Percentiles rank a stretch among this genome's conserved stretches.
Evolutionary conservation across 2,329 filamentous ascomycete genomes (phyloP).

Genomic region (Epichloe gansuensis): DNA sequence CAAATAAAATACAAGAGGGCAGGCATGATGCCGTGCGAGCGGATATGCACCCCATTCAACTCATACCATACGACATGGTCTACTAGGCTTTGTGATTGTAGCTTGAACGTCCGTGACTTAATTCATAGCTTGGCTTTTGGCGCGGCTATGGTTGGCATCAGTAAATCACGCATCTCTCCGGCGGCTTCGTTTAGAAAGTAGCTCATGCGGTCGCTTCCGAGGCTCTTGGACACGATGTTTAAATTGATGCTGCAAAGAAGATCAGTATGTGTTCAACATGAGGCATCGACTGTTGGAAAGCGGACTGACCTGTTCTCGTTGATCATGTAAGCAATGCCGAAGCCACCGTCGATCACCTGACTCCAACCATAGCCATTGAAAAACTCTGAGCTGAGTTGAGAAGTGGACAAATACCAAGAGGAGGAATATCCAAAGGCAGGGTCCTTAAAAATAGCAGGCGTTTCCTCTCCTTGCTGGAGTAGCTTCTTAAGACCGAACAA

Average conservation of each 20-base stretch:
- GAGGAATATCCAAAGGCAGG: conserved; percentile 72
- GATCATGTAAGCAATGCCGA: conserved; percentile 99
- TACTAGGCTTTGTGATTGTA: neutral
- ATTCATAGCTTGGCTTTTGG: conserved; percentile 77
- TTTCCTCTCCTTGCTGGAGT: conserved; percentile 62
- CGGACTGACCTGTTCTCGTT: conserved; percentile 77
- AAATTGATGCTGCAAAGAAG: conserved; percentile 67
- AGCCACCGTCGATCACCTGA: conserved; percentile 91
- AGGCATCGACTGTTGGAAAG: no score
- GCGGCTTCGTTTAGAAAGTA: conserved; percentile 93
- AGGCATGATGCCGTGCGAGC: neutral
- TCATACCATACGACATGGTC: neutral
- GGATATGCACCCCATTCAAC: neutral
- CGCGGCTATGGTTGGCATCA: conserved; percentile 64
- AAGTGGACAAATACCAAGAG: conserved; percentile 81
- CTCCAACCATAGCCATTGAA: conserved; percentile 99
- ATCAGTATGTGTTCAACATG: conserved; percentile 2
- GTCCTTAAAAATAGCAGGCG: conserved; percentile 77
- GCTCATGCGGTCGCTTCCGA: conserved; percentile 87
- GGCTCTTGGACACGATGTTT: conserved; percentile 88
- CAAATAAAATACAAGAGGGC: neutral
- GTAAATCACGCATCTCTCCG: conserved; percentile 73
- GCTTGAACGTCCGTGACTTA: neutral
- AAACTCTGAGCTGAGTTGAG: conserved; percentile 87
- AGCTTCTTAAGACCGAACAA: conserved; percentile 95